A percentile compares a stretch with the other conserved stretches of the same genome.
These are phyloP conservation scores for Annulohypoxylon stygium DNA, from an alignment of 495 filamentous ascomycete species.

Conservation along the genomic window DNA sequence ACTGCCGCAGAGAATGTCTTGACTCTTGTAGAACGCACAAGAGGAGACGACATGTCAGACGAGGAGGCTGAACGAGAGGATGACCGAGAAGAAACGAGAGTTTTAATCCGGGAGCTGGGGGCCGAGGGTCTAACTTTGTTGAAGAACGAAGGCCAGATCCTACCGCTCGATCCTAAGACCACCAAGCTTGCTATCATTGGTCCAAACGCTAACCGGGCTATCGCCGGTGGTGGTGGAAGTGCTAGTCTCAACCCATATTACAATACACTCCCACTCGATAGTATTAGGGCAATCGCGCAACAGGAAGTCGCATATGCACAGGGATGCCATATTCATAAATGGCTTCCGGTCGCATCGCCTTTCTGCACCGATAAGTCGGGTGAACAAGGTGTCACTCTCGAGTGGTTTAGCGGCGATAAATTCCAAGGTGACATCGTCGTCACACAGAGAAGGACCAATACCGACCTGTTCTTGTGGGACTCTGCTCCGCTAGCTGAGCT, in stretches of 20 bases:
- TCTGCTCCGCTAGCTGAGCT: conserved; percentile 71
- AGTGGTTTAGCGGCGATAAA: conserved; percentile 73
- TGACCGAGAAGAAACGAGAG: conserved; percentile 73
- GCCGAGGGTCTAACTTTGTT: conserved; percentile 81
- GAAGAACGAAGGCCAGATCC: conserved; percentile 76
- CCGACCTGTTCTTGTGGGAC: conserved; percentile 77
- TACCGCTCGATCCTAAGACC: conserved; percentile 75
- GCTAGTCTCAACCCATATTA: conserved; percentile 86
- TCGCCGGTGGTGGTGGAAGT: conserved; percentile 84
- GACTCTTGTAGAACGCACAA: conserved; percentile 74
- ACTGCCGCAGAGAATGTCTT: conserved; percentile 73
- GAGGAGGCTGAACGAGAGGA: conserved; percentile 72
- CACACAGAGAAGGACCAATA: conserved; percentile 68
- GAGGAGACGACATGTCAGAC: conserved; percentile 70
- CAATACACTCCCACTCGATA: conserved; percentile 69
- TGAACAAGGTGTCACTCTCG: conserved; percentile 69
- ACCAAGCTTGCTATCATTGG: conserved; percentile 81
- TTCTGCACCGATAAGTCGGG: conserved; percentile 69
- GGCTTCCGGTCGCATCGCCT: conserved; percentile 71
- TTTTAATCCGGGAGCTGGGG: conserved; percentile 76
- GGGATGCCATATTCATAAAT: conserved; percentile 73
- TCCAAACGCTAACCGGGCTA: conserved; percentile 82
- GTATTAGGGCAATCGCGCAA: conserved; percentile 61
- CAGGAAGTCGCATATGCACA: conserved; percentile 65
- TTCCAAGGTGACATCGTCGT: conserved; percentile 69